phyloP scores from a whole-genome alignment of 768 basidiomycete species.

The Leccinum subtestaceum region DNA sequence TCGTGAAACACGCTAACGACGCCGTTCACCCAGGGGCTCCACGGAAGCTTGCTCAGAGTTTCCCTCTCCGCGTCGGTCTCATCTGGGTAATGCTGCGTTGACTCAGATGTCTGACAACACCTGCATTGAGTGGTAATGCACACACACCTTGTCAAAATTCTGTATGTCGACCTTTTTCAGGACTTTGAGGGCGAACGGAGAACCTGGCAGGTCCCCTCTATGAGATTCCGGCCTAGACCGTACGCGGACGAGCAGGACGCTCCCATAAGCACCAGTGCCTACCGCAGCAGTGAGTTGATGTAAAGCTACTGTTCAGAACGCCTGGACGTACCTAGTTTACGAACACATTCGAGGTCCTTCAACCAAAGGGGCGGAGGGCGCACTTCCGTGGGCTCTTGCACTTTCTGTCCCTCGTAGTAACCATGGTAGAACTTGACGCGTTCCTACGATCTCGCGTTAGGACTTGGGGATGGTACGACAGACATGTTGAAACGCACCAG shows the following conservation, averaged over 20 bases:
- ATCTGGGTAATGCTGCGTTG: constrained; percentile 22
- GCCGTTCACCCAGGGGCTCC: constrained; percentile 54
- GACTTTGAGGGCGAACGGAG: constrained; percentile 49
- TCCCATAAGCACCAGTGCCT: constrained; percentile 44
- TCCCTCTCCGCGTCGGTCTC: constrained; percentile 43
- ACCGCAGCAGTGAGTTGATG: constrained; percentile 1
- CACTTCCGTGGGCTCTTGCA: constrained; percentile 30
- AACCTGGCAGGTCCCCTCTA: constrained; percentile 33
- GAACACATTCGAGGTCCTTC: constrained; percentile 42
- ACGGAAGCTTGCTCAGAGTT: constrained; percentile 41
- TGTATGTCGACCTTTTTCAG: constrained; percentile 37
- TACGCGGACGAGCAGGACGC: constrained; percentile 41
- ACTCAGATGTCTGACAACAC: not conserved
- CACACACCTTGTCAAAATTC: constrained; percentile 29
- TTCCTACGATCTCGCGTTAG: constrained; percentile 14
- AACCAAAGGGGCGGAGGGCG: constrained; percentile 38
- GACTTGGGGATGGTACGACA: not conserved
- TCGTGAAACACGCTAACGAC: constrained; percentile 48
- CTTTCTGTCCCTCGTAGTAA: constrained; percentile 11
- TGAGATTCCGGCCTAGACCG: constrained; percentile 30
- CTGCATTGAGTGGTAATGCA: not conserved
- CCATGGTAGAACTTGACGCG: constrained; percentile 11
- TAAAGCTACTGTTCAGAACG: not conserved
- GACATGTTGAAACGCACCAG: constrained; percentile 2
- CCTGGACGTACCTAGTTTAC: constrained; percentile 35